These are phyloP conservation scores for Suillus sp. DNA, from an alignment of 768 basidiomycete genomes.

Conservation along the genomic window DNA sequence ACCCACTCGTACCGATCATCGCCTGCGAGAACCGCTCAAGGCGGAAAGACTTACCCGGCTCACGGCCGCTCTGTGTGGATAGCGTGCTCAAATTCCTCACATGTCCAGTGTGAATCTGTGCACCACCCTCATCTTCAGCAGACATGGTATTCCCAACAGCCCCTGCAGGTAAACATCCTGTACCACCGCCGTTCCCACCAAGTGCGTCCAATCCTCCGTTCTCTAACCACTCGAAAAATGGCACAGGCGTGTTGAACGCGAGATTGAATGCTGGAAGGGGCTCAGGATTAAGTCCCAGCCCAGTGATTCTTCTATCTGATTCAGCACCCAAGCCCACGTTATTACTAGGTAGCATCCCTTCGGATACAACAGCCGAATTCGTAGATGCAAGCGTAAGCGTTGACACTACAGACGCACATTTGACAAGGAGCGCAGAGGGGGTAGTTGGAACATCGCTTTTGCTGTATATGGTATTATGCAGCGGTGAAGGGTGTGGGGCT, in stretches of 20 bases:
- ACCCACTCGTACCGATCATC: conserved; percentile 71
- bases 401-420: background rate
- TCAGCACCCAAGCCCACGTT: background rate
- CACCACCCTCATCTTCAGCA: background rate
- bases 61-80: background rate
- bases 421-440: background rate
- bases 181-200: conserved; percentile 25
- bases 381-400: conserved; percentile 1
- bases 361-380: background rate
- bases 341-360: background rate
- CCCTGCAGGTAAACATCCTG: conserved; percentile 10
- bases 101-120: background rate
- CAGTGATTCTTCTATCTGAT: background rate
- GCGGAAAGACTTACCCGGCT: conserved; percentile 45
- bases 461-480: background rate
- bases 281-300: conserved; percentile 13
- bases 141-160: background rate
- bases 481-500: background rate
- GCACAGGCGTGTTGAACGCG: conserved; percentile 57
- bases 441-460: background rate
- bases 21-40: conserved; percentile 73
- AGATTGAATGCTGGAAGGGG: conserved; percentile 63
- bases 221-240: conserved; percentile 79
- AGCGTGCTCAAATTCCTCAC: background rate
- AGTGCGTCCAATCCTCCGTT: conserved; percentile 43